phyloP scores from a whole-genome alignment of 163 green algal species.

The Prototheca wickerhamii region DNA sequence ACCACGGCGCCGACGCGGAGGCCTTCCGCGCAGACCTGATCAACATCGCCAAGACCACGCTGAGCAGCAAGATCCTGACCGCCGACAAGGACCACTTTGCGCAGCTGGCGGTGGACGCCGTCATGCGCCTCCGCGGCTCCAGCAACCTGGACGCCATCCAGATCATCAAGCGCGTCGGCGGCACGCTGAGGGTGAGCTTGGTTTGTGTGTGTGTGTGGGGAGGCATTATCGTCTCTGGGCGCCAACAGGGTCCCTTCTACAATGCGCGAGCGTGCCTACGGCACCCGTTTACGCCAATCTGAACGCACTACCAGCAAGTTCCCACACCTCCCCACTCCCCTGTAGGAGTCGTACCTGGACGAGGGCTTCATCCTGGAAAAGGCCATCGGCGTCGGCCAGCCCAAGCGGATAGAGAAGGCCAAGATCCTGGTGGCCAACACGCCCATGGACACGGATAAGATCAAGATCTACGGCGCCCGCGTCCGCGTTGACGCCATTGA shows the following conservation, averaged over 20 bases:
- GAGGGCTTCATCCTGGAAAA: slow-evolving; percentile 99
- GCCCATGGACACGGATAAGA: slow-evolving; percentile 99
- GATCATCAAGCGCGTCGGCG: slow-evolving; percentile 97
- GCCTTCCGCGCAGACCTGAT: slow-evolving; percentile 69
- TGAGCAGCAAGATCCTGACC: slow-evolving; percentile 86
- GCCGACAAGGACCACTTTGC: slow-evolving; percentile 93
- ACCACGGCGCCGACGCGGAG: slow-evolving; percentile 54
- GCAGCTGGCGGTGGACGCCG: slow-evolving; percentile 90
- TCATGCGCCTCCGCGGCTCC: slow-evolving; percentile 81
- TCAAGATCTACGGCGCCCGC: slow-evolving; percentile 99
- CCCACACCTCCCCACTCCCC: too few species aligned
- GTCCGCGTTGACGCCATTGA: slow-evolving; percentile 89
- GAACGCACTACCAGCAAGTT: too few species aligned
- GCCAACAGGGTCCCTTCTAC: too few species aligned
- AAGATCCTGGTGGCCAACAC: slow-evolving; percentile 98
- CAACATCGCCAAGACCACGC: slow-evolving; percentile 94
- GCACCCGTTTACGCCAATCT: too few species aligned
- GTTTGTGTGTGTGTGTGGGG: neutral
- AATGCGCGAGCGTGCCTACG: too few species aligned
- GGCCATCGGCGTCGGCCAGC: slow-evolving; percentile 93
- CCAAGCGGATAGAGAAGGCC: slow-evolving; percentile 83
- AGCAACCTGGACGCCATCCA: slow-evolving; percentile 91
- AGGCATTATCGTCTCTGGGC: neutral
- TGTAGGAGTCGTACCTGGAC: slow-evolving; percentile 94
- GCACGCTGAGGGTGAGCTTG: slow-evolving; percentile 56